phyloP scores from a whole-genome alignment of 2,329 filamentous ascomycete species.

The Aspergillus costaricaensis region DNA sequence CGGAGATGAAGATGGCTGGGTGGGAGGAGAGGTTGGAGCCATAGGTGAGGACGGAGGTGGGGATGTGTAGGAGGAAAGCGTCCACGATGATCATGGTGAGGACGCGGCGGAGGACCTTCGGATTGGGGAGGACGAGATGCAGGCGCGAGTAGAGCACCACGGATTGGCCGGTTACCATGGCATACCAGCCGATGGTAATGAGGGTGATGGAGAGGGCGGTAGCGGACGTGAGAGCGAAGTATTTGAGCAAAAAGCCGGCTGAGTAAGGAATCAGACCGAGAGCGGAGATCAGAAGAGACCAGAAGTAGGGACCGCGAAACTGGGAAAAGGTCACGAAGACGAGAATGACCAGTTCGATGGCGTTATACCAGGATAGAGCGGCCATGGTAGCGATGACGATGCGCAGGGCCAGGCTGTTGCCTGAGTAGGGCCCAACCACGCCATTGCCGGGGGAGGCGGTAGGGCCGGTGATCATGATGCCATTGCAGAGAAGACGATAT shows the following conservation, averaged over 20 bases:
- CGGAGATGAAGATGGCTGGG: conserved; percentile 30
- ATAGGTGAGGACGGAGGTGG: conserved; percentile 49
- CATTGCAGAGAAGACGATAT: conserved; percentile 7
- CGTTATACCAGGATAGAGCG: conserved; percentile 53
- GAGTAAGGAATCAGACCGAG: conserved; percentile 49
- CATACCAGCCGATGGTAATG: conserved; percentile 50
- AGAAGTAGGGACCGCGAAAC: conserved; percentile 54
- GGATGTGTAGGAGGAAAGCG: conserved; percentile 47
- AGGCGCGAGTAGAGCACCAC: conserved; percentile 54
- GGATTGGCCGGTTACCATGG: conserved; percentile 53
- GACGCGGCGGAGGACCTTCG: conserved; percentile 43
- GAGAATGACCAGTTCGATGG: conserved; percentile 51
- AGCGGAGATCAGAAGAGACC: conserved; percentile 49
- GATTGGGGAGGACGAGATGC: conserved; percentile 48
- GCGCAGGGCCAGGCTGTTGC: conserved; percentile 38
- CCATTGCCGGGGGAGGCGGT: conserved; percentile 34
- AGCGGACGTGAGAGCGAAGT: conserved; percentile 42
- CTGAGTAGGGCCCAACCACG: conserved; percentile 41
- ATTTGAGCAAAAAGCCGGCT: conserved; percentile 52
- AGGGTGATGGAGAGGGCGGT: conserved; percentile 45
- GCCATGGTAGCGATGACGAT: conserved; percentile 51
- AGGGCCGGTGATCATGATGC: conserved; percentile 28
- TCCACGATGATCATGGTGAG: conserved; percentile 51
- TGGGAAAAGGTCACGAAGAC: conserved; percentile 52
- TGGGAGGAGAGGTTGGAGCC: conserved; percentile 41